Percentiles rank a stretch among this genome's conserved stretches.
Conservation (phyloP, 2,329 filamentous ascomycete species). For the Chaetoscypha palmicola region DNA sequence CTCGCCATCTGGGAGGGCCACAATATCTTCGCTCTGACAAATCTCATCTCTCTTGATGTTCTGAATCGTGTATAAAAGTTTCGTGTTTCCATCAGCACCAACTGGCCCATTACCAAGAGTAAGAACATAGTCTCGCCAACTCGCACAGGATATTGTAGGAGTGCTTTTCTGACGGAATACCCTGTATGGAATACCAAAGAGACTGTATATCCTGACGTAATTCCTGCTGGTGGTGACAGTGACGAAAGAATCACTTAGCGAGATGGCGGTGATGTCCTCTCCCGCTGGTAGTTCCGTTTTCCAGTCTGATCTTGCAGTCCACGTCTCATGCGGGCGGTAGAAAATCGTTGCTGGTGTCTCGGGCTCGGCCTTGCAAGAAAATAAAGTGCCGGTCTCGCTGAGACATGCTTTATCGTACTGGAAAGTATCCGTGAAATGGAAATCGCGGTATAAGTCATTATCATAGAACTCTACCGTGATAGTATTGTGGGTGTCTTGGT, state of each 20-base stretch:
- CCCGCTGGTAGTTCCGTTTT: conserved; percentile 77
- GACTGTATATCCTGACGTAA: conserved; percentile 87
- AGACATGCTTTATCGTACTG: conserved; percentile 94
- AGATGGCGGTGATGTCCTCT: conserved; percentile 83
- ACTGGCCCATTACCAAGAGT: conserved; percentile 90
- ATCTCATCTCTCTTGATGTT: conserved; percentile 90
- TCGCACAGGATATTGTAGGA: conserved; percentile 86
- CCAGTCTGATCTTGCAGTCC: conserved; percentile 89
- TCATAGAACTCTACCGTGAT: conserved; percentile 98
- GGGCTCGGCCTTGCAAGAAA: conserved; percentile 68
- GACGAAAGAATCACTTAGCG: conserved; percentile 83
- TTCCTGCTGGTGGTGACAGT: conserved; percentile 80
- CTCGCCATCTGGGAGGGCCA: conserved; percentile 70
- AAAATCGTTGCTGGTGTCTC: conserved; percentile 73
- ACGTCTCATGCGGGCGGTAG: conserved; percentile 94
- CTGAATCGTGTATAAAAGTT: conserved; percentile 84
- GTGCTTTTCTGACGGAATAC: conserved; percentile 88
- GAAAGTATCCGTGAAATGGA: conserved; percentile 95
- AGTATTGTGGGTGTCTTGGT: conserved; percentile 88
- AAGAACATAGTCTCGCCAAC: conserved; percentile 93
- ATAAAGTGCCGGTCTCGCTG: conserved; percentile 75
- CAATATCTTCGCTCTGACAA: conserved; percentile 89
- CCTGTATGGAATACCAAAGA: conserved; percentile 83
- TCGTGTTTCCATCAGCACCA: conserved; percentile 67
- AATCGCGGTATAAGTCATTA: conserved; percentile 82